Conservation (phyloP, 768 basidiomycete species). For the Rickenella mellea region DNA sequence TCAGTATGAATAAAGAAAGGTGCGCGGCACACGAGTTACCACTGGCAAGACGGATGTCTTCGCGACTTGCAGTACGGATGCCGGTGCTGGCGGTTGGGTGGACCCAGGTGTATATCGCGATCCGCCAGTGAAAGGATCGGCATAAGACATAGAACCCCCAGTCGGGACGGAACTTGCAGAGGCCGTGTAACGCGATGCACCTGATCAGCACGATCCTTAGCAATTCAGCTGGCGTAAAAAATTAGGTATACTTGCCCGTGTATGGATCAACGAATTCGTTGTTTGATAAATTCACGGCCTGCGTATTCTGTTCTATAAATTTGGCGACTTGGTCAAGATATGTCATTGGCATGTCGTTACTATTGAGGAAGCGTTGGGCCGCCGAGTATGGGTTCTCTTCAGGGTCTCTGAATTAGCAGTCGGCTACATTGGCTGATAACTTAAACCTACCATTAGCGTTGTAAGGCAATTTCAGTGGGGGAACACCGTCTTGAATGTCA, state of each 20-base stretch:
- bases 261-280: conserved; percentile 74
- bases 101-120: conserved; percentile 43
- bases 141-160: conserved; percentile 7
- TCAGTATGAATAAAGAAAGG: conserved; percentile 9
- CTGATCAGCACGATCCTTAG: conserved; percentile 8
- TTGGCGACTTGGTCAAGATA: conserved; percentile 86
- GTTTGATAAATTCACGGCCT: conserved; percentile 57
- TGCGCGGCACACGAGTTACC: conserved; percentile 18
- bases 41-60: conserved; percentile 13
- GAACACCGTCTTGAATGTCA: conserved; percentile 87
- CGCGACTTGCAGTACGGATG: too few species aligned
- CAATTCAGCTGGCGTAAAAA: background rate
- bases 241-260: conserved; percentile 47
- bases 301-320: conserved; percentile 90
- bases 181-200: conserved; percentile 24
- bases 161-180: conserved; percentile 7
- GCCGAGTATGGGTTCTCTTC: conserved; percentile 86
- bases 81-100: conserved; percentile 21
- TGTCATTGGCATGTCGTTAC: conserved; percentile 70
- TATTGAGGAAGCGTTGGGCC: conserved; percentile 79
- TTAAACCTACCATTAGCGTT: conserved; percentile 64
- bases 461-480: conserved; percentile 89
- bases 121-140: conserved; percentile 68
- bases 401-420: background rate
- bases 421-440: background rate